These are phyloP conservation scores for Phylloporus sp. DNA, from an alignment of 768 basidiomycete species.

Conservation along the genomic window DNA sequence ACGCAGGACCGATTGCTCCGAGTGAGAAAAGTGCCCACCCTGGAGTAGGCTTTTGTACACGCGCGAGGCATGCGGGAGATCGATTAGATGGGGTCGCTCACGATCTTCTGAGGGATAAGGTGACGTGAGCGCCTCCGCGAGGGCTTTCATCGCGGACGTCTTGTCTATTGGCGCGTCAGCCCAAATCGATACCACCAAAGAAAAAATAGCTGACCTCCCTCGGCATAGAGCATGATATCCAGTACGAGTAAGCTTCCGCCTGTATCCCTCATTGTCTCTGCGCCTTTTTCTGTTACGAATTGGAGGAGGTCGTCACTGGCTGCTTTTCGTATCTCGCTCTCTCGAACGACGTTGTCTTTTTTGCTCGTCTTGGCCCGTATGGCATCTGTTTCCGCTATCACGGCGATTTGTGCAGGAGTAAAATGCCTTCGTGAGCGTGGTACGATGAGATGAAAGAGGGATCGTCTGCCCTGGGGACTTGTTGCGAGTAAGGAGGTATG, in stretches of 20 bases:
- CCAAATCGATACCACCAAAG: not conserved
- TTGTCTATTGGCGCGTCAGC: conserved; percentile 54
- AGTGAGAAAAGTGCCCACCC: conserved; percentile 81
- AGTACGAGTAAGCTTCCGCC: conserved; percentile 74
- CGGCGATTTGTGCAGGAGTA: conserved; percentile 72
- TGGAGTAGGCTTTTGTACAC: conserved; percentile 88
- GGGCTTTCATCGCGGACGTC: conserved; percentile 51
- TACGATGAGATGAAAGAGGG: conserved; percentile 77
- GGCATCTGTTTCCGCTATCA: conserved; percentile 70
- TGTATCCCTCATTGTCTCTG: conserved; percentile 63
- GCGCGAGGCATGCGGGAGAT: conserved; percentile 78
- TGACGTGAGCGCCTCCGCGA: conserved; percentile 53
- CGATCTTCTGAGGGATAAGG: conserved; percentile 55
- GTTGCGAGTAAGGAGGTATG: conserved; percentile 54
- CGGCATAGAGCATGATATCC: conserved; percentile 82
- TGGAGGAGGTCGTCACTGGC: conserved; percentile 73
- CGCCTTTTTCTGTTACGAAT: conserved; percentile 63
- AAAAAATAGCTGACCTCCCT: conserved; percentile 61
- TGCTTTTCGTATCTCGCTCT: conserved; percentile 66
- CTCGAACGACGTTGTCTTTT: conserved; percentile 61
- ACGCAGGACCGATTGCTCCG: conserved; percentile 50
- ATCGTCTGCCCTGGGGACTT: conserved; percentile 73
- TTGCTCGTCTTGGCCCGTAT: conserved; percentile 76
- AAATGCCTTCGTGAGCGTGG: conserved; percentile 85
- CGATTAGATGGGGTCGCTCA: conserved; percentile 59